These are phyloP conservation scores for Chlamydomonas schloesseri DNA, from an alignment of 139 green algal species.

Conservation along the genomic window DNA sequence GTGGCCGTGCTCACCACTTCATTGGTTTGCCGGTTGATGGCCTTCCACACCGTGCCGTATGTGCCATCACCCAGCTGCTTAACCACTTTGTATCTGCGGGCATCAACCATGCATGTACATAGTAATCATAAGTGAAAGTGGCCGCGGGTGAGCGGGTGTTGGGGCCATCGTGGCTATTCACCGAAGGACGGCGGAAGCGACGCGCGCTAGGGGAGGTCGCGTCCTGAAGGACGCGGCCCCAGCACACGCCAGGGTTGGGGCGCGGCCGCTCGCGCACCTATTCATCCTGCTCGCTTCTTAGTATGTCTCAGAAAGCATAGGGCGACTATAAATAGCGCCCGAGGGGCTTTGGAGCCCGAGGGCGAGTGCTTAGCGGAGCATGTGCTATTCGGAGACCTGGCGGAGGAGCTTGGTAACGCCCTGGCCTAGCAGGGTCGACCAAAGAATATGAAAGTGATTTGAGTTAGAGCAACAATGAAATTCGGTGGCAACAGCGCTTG, in stretches of 20 bases:
- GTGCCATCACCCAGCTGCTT: slow-evolving; percentile 96
- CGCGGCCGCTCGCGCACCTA: slow-evolving; percentile 18
- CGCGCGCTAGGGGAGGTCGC: no score
- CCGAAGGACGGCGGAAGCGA: no score
- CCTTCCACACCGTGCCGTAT: slow-evolving; percentile 97
- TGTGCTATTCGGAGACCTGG: no score
- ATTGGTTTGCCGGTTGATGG: slow-evolving; percentile 90
- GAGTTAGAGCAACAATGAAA: no score
- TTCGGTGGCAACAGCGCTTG: no score
- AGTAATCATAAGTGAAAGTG: no score
- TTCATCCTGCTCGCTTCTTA: slow-evolving; percentile 30
- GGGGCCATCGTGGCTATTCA: neutral
- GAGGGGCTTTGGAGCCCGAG: neutral
- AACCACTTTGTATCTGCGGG: slow-evolving; percentile 89
- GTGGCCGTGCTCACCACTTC: slow-evolving; percentile 90
- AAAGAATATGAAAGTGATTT: no score
- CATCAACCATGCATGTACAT: neutral
- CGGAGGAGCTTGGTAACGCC: no score
- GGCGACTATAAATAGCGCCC: neutral
- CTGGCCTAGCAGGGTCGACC: no score
- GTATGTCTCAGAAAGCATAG: neutral
- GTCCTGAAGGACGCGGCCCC: neutral
- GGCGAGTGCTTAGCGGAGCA: no score
- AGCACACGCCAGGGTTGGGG: neutral
- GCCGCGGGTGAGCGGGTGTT: neutral